A percentile compares a stretch with the other conserved stretches of the same genome.
phyloP scores from a whole-genome alignment of 176 grass and related monocot species.

The Areca catechu region DNA sequence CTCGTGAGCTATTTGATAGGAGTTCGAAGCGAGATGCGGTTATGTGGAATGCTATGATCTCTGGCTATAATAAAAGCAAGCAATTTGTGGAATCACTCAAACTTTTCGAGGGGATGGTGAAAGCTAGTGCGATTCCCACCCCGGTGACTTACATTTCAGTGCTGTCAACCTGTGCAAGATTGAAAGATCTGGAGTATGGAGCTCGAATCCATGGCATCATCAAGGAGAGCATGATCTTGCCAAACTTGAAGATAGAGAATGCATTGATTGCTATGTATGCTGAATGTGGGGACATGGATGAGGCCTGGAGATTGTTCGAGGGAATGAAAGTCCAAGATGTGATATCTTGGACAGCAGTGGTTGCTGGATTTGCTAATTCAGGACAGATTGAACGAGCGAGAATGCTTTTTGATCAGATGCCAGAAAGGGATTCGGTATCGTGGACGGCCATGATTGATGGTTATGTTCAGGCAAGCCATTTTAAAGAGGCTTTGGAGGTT shows the following conservation, averaged over 20 bases:
- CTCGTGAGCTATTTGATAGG: conserved; percentile 35
- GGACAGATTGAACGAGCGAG: conserved; percentile 43
- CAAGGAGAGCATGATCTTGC: conserved; percentile 20
- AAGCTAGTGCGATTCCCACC: conserved; percentile 21
- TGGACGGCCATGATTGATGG: conserved; percentile 77
- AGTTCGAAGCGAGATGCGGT: conserved; percentile 10
- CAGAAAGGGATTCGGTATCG: conserved; percentile 43
- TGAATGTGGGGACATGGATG: conserved; percentile 45
- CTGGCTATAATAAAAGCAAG: conserved; percentile 29
- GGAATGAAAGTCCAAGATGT: conserved; percentile 33
- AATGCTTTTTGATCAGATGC: conserved; percentile 54
- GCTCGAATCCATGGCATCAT: conserved; percentile 45
- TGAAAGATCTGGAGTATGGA: conserved; percentile 34
- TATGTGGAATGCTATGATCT: conserved; percentile 67
- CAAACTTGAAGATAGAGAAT: conserved; percentile 54
- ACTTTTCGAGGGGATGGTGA: conserved; percentile 47
- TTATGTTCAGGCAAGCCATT: conserved; percentile 32
- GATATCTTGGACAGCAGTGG: conserved; percentile 65
- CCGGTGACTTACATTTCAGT: conserved; percentile 45
- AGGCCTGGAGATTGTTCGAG: conserved; percentile 45
- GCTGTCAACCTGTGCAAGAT: conserved; percentile 50
- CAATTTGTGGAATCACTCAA: conserved; percentile 29
- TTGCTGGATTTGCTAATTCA: conserved; percentile 33
- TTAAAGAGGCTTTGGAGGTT: conserved; percentile 53
- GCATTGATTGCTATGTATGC: conserved; percentile 61